Base-by-base conservation (phyloP, 140 eudicot genomes). In the Flaveria floridana region DNA sequence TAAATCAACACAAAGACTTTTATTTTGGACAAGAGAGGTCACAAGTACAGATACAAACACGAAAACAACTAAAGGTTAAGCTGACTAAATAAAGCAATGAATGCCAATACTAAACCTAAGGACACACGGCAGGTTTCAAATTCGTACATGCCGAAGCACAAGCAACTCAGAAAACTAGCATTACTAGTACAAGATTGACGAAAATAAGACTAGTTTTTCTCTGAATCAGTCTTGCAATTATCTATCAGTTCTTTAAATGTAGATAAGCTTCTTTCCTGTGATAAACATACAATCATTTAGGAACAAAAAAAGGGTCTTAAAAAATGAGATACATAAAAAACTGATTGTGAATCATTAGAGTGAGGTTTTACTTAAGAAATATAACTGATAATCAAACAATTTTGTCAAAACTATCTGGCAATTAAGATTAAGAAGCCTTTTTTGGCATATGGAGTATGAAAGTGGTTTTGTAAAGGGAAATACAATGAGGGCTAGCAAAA, bases 251-350 rank as follows among this genome's bases (percentile, higher is more conserved):
- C 88, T 73, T 78, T 81, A 48, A 92, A 76, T 61, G 86, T 78
- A 30, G 78, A 72, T 69, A 92, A 80, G 74, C 81, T 81, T 41
- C 81, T 63, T 82, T 87, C 95, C 98, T 92, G 92, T 81, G 57
- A 75, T 61, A 65, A 39, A 80, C 16, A 42, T 20, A 55, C 48
- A 34, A 14, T 44, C 55, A 18, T 55, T 4, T 14, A 68, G 25
- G 19, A 64, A 55, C 10, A 42, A 15, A 2, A 1, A 55, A 7
- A 55, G 18, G 41, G 1, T 30, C 3, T 7, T 18, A n/a, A 65
- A 61, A 61, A 23, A 26, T 4, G 10, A 61, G 30, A 13, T 12
- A 26, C 37, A 30, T 25, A 61, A 61, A 61, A 61, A 61, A 61
- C 5, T 26, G 41, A n/a, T 15, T 65, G 15, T 63, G 48, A 28